phyloP scores from a whole-genome alignment of 2,329 filamentous ascomycete species.

The Ceratocystis destructans region DNA sequence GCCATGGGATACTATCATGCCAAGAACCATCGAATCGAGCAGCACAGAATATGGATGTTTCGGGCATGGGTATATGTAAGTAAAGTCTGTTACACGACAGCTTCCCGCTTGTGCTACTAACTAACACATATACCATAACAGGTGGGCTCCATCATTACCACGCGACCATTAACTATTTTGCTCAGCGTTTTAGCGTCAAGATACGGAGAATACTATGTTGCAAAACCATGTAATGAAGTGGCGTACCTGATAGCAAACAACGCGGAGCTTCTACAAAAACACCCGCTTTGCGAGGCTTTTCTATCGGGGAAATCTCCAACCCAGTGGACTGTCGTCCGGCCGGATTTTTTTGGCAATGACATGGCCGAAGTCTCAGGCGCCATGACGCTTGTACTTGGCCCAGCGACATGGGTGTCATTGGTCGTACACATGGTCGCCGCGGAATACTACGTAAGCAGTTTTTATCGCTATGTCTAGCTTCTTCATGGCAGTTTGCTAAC shows the following conservation, averaged over 20 bases:
- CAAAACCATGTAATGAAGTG: slow-evolving; percentile 9
- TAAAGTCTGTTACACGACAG: not conserved
- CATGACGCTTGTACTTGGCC: not conserved
- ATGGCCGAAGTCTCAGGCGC: slow-evolving; percentile 1
- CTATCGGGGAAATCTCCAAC: not conserved
- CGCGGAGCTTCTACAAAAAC: not conserved
- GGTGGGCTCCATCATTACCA: slow-evolving; percentile 3
- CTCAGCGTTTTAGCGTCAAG: not conserved
- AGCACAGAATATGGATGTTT: slow-evolving; percentile 13
- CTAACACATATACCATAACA: not conserved
- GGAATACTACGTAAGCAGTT: slow-evolving; percentile 11
- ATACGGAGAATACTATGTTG: slow-evolving; percentile 1
- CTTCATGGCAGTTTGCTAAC: not conserved
- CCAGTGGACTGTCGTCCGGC: slow-evolving; percentile 1
- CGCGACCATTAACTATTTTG: not conserved
- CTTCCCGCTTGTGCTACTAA: not conserved
- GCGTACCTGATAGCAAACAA: slow-evolving; percentile 11
- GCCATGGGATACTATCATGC: not conserved
- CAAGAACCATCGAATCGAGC: not conserved
- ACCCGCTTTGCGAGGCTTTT: slow-evolving; percentile 7
- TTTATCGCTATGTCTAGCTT: not conserved
- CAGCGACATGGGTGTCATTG: slow-evolving; percentile 5
- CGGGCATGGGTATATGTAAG: slow-evolving; percentile 15
- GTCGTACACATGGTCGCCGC: not conserved
- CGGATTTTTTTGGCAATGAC: not conserved